A percentile compares a stretch with the other conserved stretches of the same genome.
These are phyloP conservation scores for Alternaria brassicae DNA, from an alignment of 2,329 filamentous ascomycete genomes.

Conservation along the genomic window DNA sequence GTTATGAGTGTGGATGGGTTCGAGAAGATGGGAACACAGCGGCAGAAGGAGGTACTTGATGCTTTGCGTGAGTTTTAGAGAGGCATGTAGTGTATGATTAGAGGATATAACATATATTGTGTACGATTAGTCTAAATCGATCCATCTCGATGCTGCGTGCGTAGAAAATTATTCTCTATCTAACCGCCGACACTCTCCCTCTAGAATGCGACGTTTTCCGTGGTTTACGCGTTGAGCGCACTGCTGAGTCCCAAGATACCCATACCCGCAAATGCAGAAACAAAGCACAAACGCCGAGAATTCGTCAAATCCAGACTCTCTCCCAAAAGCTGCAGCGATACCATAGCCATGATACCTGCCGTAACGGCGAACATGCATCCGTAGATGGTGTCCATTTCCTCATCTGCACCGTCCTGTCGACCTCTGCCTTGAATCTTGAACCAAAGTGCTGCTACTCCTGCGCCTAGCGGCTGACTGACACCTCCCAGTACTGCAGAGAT, in stretches of 20 bases:
- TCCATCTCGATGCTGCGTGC: background rate
- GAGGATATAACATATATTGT: background rate
- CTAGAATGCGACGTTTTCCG: background rate
- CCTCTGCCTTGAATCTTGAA: constrained; percentile 72
- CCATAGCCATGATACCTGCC: constrained; percentile 93
- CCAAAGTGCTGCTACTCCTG: constrained; percentile 83
- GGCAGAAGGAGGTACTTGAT: constrained; percentile 64
- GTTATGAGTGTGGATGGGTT: constrained; percentile 77
- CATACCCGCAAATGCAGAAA: constrained; percentile 87
- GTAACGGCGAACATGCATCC: constrained; percentile 87
- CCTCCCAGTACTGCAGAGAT: constrained; percentile 87
- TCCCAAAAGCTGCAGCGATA: constrained; percentile 86
- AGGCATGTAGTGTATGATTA: background rate
- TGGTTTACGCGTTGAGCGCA: constrained; percentile 72
- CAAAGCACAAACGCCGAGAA: constrained; percentile 76
- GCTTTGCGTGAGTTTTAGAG: constrained; percentile 38
- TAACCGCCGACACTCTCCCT: background rate
- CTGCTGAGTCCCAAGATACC: constrained; percentile 82
- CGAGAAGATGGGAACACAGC: constrained; percentile 68
- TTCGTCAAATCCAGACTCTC: constrained; percentile 86
- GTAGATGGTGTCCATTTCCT: constrained; percentile 68
- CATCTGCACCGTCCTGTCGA: constrained; percentile 53
- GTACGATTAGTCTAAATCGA: background rate
- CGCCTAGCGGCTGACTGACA: constrained; percentile 84
- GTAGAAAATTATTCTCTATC: background rate